Evolutionary conservation across 495 filamentous ascomycete genomes (phyloP).

Genomic region (Cairneyella variabilis): DNA sequence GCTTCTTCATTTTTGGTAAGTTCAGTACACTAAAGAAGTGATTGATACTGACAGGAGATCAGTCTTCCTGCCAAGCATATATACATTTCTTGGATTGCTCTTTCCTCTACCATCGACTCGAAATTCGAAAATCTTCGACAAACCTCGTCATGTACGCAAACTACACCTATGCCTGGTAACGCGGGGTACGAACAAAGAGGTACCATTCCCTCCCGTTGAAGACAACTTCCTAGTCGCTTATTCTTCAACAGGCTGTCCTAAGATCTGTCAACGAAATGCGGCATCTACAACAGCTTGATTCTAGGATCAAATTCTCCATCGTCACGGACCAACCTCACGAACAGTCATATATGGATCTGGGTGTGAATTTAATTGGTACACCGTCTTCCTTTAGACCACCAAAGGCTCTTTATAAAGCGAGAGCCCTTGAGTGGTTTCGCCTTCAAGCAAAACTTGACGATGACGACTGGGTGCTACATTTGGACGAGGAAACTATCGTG

Average conservation of each 20-base stretch:
- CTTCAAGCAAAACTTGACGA: neutral
- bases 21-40: neutral
- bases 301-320: neutral
- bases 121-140: neutral
- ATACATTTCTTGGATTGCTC: neutral
- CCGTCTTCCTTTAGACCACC: neutral
- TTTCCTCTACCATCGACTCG: neutral
- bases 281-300: neutral
- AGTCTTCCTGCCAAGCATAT: neutral
- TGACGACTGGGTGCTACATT: slow-evolving; percentile 3
- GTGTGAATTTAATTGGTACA: neutral
- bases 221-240: neutral
- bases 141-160: neutral
- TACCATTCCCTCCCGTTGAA: neutral
- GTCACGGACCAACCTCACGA: neutral
- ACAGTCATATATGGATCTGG: neutral
- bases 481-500: slow-evolving; percentile 4
- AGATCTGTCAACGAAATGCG: neutral
- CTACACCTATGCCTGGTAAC: neutral
- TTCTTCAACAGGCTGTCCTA: neutral
- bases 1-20: neutral
- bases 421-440: slow-evolving; percentile 2
- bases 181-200: neutral
- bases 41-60: neutral
- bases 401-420: slow-evolving; percentile 1